These are phyloP conservation scores for Nakazawaea populi DNA, from an alignment of 805 yeast species.

Conservation along the genomic window DNA sequence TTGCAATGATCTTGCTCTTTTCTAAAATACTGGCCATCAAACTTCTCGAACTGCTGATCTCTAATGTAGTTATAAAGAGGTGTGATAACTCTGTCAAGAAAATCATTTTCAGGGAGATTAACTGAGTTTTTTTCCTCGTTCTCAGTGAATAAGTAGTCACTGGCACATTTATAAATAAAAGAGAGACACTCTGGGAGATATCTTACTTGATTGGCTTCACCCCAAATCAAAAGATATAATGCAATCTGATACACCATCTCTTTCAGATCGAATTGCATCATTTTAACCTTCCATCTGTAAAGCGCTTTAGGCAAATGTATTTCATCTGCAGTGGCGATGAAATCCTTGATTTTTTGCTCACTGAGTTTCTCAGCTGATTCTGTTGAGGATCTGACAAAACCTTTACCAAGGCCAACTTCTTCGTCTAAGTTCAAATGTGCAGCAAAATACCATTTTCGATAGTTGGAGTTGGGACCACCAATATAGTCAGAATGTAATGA, in stretches of 20 bases:
- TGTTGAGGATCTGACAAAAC: conserved; percentile 17
- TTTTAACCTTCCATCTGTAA: conserved; percentile 67
- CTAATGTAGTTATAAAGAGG: conserved; percentile 55
- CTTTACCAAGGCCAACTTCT: conserved; percentile 48
- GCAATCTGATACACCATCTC: conserved; percentile 66
- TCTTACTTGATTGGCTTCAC: conserved; percentile 65
- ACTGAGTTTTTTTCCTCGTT: conserved; percentile 29
- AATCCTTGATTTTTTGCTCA: conserved; percentile 36
- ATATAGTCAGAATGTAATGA: conserved; percentile 86
- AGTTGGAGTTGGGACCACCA: conserved; percentile 86
- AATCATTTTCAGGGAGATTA: conserved; percentile 19
- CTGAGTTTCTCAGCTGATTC: conserved; percentile 34
- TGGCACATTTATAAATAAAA: conserved; percentile 51
- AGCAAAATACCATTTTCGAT: conserved; percentile 88
- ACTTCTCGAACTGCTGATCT: conserved; percentile 51
- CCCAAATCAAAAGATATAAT: conserved; percentile 62
- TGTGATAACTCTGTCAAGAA: conserved; percentile 33
- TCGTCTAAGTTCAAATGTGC: conserved; percentile 76
- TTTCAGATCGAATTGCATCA: conserved; percentile 45
- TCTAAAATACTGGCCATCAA: conserved; percentile 50
- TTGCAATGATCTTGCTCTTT: conserved; percentile 65
- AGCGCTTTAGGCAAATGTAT: conserved; percentile 66
- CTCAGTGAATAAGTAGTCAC: conserved; percentile 39
- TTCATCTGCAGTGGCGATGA: conserved; percentile 26
- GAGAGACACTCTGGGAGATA: conserved; percentile 46